phyloP scores from a whole-genome alignment of 1,284 basidiomycete genomes.

The Cystobasidiaceae sp. region DNA sequence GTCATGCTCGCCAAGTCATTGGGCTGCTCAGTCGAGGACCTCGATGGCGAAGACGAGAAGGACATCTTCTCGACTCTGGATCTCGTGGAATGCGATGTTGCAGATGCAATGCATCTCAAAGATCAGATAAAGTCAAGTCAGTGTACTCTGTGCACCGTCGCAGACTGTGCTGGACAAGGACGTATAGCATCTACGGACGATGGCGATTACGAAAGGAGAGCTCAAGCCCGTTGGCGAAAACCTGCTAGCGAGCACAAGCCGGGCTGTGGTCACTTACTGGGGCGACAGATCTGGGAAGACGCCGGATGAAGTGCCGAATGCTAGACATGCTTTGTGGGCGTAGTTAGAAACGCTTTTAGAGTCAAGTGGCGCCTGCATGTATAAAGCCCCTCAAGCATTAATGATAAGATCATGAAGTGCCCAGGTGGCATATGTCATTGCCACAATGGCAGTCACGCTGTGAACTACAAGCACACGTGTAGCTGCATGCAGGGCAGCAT shows the following conservation, averaged over 20 bases:
- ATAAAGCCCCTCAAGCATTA: no score
- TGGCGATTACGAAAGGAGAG: slow-evolving; percentile 1
- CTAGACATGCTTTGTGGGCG: background rate
- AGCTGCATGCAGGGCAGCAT: no score
- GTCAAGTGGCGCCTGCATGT: no score
- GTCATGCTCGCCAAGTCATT: background rate
- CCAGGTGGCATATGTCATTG: no score
- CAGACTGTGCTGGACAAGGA: slow-evolving; percentile 24
- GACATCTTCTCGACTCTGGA: slow-evolving; percentile 22
- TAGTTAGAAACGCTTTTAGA: no score
- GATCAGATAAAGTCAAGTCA: slow-evolving; percentile 12
- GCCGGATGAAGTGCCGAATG: background rate
- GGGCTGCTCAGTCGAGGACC: slow-evolving; percentile 13
- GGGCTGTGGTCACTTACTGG: slow-evolving; percentile 19
- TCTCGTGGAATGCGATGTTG: slow-evolving; percentile 7
- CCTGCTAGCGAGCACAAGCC: slow-evolving; percentile 17
- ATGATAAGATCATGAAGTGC: no score
- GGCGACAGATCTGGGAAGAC: slow-evolving; percentile 17
- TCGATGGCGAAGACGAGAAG: background rate
- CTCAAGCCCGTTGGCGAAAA: slow-evolving; percentile 11
- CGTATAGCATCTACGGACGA: slow-evolving; percentile 19
- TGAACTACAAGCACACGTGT: no score
- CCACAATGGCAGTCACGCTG: no score
- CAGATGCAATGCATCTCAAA: slow-evolving; percentile 6
- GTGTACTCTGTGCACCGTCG: slow-evolving; percentile 18